Base-by-base conservation (phyloP, 2,329 filamentous ascomycete species). In the Gaeumannomyces sp. region DNA sequence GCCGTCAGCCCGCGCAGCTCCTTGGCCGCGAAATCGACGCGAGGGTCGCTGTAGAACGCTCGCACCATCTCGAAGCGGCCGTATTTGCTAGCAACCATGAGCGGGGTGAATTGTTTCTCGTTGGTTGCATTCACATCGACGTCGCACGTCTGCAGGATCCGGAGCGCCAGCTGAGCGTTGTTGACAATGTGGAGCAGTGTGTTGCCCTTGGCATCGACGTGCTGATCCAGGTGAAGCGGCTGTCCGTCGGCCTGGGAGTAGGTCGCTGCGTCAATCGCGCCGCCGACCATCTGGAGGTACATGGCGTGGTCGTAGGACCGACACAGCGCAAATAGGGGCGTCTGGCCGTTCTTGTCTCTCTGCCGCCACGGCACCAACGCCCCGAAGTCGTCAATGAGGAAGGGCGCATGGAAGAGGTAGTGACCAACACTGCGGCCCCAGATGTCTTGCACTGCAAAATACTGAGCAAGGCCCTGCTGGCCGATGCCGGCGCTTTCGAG, bases 11-110 rank as follows among this genome's bases (percentile, higher is more conserved):
- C 95, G 66, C 95, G 86, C 22, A 91, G 78, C 74, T 99, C 96
- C 74, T 90, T 91, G 35, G 93, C 87, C 58, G 89, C 87, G 19
- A 94, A 78, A 73, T 99, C 95, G 5, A 97, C 92, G 70, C 96
- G 83, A 29, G 92, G 86, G 73, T 99, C 95, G 58, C 89, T 85
- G 75, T 96, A 98, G 7, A 99, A 82, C 13, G 89, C 88, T 66
- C 93, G 85, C 25, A 99, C 94, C 81, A 97, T 92, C 71, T 98
- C 95, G 64, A 96, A 90, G 67, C 95, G 87, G 45, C 95, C 95
- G 73, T 98, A 99, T 75, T 99, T 99, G 83, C 94, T 98, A 10
- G 94, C 94, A 67, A 99, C 90, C 95, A 99, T 99, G 65, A 99
- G 81, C 1, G 95, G 89, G 0, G 96, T 99, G 73, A 99, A 98